A percentile compares a stretch with the other conserved stretches of the same genome.
Evolutionary conservation across 768 basidiomycete species (phyloP).

Genomic region (Mycena latifolia): DNA sequence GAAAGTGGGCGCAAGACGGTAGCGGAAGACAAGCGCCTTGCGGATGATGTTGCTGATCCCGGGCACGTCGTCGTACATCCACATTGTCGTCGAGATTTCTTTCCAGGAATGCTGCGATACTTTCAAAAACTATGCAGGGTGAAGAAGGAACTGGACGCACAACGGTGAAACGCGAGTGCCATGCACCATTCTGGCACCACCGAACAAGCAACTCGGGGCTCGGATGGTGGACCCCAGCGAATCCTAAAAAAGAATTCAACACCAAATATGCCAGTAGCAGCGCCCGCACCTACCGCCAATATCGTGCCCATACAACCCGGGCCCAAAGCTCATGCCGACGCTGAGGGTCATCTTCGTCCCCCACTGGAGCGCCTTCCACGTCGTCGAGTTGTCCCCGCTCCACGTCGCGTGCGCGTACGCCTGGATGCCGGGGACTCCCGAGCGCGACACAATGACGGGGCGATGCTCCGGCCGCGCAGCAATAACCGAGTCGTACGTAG

Average conservation of each 20-base stretch:
- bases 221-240: conserved; percentile 35
- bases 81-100: conserved; percentile 34
- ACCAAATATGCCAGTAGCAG: neutral
- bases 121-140: neutral
- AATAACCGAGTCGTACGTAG: conserved; percentile 34
- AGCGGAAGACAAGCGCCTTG: conserved; percentile 27
- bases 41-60: conserved; percentile 32
- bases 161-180: conserved; percentile 37
- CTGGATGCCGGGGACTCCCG: conserved; percentile 36
- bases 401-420: conserved; percentile 37
- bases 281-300: conserved; percentile 25
- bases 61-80: conserved; percentile 36
- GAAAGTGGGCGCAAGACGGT: conserved; percentile 36
- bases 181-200: conserved; percentile 38
- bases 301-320: conserved; percentile 36
- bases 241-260: conserved; percentile 2
- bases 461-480: conserved; percentile 32
- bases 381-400: conserved; percentile 38
- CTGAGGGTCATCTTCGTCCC: conserved; percentile 38
- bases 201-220: conserved; percentile 35
- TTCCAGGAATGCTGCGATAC: conserved; percentile 34
- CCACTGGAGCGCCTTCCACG: conserved; percentile 37
- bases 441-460: conserved; percentile 37
- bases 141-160: conserved; percentile 17
- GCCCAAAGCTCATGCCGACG: conserved; percentile 37